A percentile compares a stretch with the other conserved stretches of the same genome.
phyloP scores from a whole-genome alignment of 805 yeast species.

The Candida ascalaphidarum region DNA sequence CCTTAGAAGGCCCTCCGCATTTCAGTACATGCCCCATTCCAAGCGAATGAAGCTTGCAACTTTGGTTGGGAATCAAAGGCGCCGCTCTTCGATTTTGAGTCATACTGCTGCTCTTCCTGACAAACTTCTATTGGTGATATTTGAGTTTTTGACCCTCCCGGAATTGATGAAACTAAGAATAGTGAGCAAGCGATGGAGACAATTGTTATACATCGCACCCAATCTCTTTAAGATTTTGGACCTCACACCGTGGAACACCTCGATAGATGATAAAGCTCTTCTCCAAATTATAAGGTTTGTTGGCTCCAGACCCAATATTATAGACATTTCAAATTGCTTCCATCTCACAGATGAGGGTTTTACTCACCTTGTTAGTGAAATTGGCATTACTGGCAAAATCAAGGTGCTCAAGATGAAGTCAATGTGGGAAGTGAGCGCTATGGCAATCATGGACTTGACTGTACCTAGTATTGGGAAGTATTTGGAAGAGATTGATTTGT shows the following conservation, averaged over 20 bases:
- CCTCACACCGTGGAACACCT: conserved; percentile 53
- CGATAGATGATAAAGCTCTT: conserved; percentile 49
- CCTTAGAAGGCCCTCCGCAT: conserved; percentile 18
- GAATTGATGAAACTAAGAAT: conserved; percentile 51
- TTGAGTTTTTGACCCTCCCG: conserved; percentile 45
- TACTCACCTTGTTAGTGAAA: conserved; percentile 58
- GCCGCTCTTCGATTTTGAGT: conserved; percentile 51
- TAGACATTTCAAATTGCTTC: conserved; percentile 66
- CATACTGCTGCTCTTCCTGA: conserved; percentile 55
- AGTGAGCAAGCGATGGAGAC: conserved; percentile 64
- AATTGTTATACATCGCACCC: conserved; percentile 49
- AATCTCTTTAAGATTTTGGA: conserved; percentile 45
- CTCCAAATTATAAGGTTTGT: conserved; percentile 58
- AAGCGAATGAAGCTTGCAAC: conserved; percentile 43
- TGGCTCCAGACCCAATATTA: conserved; percentile 53
- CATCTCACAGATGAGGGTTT: conserved; percentile 74
- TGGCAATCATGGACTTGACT: conserved; percentile 75
- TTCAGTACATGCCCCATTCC: conserved; percentile 48
- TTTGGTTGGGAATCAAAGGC: conserved; percentile 27
- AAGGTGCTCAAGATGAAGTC: conserved; percentile 51
- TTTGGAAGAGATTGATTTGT: conserved; percentile 53
- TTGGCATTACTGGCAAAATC: conserved; percentile 58
- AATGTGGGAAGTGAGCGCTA: conserved; percentile 71
- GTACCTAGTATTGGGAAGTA: conserved; percentile 54
- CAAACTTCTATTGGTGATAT: conserved; percentile 43